Evolutionary conservation across 179 eudicot genomes (phyloP), one percentile per base, ranked within the genome.

Genomic region (Beta macrorhiza): DNA sequence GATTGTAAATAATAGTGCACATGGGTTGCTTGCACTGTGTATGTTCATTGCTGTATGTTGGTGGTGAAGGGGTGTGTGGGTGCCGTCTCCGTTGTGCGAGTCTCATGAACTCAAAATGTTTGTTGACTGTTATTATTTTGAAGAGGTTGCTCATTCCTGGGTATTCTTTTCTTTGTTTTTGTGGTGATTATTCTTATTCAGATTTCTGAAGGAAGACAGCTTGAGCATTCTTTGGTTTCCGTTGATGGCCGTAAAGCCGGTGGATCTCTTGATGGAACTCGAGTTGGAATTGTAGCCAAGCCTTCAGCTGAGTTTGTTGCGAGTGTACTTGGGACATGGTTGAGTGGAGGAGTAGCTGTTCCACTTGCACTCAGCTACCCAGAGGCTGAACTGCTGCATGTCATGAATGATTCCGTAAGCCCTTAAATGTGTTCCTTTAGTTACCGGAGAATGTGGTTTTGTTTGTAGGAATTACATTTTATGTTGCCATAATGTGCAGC

Each of bases 311-410:
- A 97, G 83, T 97, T 97, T 88, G 99, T 97, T 82, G 97, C 97
- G 80, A 90, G 98, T 75, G 85, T 97, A 59, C 93, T 97, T 49
- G 99, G 93, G 73, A 92, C 93, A 72, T 97, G 99, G 99, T 87
- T 92, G 75, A 90, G 98, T 87, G 99, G 98, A 79, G 93, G 95
- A 85, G 97, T 94, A 70, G 99, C 98, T 67, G 99, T 97, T 44
- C 99, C 99, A 56, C 97, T 97, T 79, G 99, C 99, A 74, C 93
- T 97, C 47, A 97, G 99, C 87, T 97, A 97, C 82, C 99, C 99
- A 22, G 99, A 97, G 87, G 93, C 91, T 64, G 99, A 97, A 90
- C 95, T 97, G 74, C 77, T 94, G 83, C 98, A 97, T 86, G 99
- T 97, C 86, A 97, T 97, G 97, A 91, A 85, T 88, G 98, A 97